Evolutionary conservation across 768 basidiomycete species (phyloP), one percentile per base, ranked within the genome.

Genomic region (Boletus pseudo-olivaceus): DNA sequence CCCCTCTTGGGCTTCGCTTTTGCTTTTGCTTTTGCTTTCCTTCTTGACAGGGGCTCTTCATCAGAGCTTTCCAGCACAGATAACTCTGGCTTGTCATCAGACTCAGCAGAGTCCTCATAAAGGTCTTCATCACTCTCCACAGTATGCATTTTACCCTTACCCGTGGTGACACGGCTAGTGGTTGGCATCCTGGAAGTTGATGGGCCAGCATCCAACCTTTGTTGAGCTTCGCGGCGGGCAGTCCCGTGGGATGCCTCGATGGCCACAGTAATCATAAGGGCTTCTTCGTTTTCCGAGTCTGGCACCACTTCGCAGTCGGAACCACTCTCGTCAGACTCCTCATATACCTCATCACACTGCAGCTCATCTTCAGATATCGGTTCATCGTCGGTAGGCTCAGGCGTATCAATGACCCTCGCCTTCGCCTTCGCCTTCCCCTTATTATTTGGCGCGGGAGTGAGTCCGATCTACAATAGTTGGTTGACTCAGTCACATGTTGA

Each of bases 181-280:
- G 79, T 78, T 30, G 67, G 73, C 15, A 72, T 59, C 59, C 72
- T 75, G 19, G 75, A 69, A 41, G 64, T 67, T 10, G 63, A 72
- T 45, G 51, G 62, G 12, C 76, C 71, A 0, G 67, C 67, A 20
- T 67, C 69, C 1, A 66, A 65, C 57, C 62, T 68, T 65, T 65
- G 47, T 53, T 64, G 53, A 62, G 56, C 53, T 60, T 68, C 56
- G 30, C 53, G 59, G 7, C 65, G 67, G 26, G 68, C 70, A 53
- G 65, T 70, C 53, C 75, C 72, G 49, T 82, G 65, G 20, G 89
- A 91, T 55, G 74, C 62, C 51, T 75, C 70, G 38, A 87, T 75
- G 29, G 85, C 88, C 23, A 75, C 77, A 40, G 75, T 70, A 15
- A 90, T 37, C 82, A 88, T 79, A 20, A 82, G 51, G 0, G 54